Conservation (phyloP, 768 basidiomycete species). For the Serendipita vermifera region DNA sequence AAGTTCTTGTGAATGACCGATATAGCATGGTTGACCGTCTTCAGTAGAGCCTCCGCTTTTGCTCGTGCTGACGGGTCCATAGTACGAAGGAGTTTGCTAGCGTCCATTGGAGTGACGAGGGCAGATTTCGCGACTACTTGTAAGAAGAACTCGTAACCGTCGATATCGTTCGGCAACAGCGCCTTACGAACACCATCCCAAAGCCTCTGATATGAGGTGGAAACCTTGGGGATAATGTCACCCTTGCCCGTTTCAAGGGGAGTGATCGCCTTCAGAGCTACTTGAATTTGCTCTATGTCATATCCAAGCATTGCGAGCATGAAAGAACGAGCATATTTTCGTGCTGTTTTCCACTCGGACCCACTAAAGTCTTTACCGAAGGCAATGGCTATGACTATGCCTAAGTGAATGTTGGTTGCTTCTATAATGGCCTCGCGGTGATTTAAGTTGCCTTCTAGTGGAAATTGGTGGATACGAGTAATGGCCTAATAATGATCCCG, state of each 20-base stretch:
- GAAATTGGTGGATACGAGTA: background rate
- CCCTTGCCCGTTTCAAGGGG: background rate
- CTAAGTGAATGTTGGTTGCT: conserved; percentile 40
- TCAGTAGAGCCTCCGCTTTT: conserved; percentile 29
- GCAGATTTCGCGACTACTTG: conserved; percentile 44
- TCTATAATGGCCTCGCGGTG: conserved; percentile 25
- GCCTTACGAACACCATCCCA: background rate
- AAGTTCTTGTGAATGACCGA: conserved; percentile 48
- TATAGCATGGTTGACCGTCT: conserved; percentile 50
- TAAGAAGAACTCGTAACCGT: conserved; percentile 47
- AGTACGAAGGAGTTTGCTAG: too few relatives aligned
- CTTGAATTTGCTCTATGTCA: conserved; percentile 17
- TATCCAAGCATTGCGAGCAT: conserved; percentile 21
- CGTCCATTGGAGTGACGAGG: conserved; percentile 42
- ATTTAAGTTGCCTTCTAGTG: conserved; percentile 16
- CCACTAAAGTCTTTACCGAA: conserved; percentile 30
- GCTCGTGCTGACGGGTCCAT: too few relatives aligned
- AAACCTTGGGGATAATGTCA: background rate
- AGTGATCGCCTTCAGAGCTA: background rate
- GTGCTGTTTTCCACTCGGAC: conserved; percentile 31
- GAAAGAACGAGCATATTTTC: conserved; percentile 32
- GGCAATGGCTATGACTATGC: conserved; percentile 35
- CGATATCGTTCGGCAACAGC: conserved; percentile 43
- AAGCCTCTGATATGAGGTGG: background rate
- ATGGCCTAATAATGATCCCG: conserved; percentile 14